These are phyloP conservation scores for Kitagawia praeruptora DNA, from an alignment of 129 eudicot species.

Conservation along the genomic window DNA sequence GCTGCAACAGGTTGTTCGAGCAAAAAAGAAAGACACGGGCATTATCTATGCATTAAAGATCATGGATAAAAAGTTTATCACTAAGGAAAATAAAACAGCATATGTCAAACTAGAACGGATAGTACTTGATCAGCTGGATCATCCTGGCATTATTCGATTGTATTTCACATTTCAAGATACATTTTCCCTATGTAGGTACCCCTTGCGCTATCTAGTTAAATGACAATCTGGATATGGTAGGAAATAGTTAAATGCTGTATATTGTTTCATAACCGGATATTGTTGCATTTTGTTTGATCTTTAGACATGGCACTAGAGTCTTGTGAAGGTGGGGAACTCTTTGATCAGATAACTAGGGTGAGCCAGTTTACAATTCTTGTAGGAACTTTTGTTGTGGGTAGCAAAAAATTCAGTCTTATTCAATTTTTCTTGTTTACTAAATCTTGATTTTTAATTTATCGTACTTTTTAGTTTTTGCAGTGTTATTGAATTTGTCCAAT, in stretches of 20 bases:
- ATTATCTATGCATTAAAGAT: slow-evolving; percentile 89
- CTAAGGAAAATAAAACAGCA: slow-evolving; percentile 94
- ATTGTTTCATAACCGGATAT: slow-evolving; percentile 20
- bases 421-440: background rate
- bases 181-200: slow-evolving; percentile 77
- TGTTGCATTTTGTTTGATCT: slow-evolving; percentile 12
- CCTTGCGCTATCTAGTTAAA: slow-evolving; percentile 12
- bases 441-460: background rate
- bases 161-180: slow-evolving; percentile 92
- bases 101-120: slow-evolving; percentile 97
- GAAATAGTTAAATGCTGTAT: slow-evolving; percentile 3
- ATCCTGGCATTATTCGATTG: slow-evolving; percentile 85
- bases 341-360: slow-evolving; percentile 97
- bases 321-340: slow-evolving; percentile 99
- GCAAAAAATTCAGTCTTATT: background rate
- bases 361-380: slow-evolving; percentile 16
- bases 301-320: slow-evolving; percentile 98
- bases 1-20: slow-evolving; percentile 73
- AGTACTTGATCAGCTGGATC: slow-evolving; percentile 91
- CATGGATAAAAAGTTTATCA: slow-evolving; percentile 96
- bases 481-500: slow-evolving; percentile 14
- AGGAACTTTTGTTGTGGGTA: background rate
- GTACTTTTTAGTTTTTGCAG: too few relatives aligned
- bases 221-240: background rate
- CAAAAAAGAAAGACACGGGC: slow-evolving; percentile 90